Evolutionary conservation across 768 basidiomycete species (phyloP).

Genomic region (Xanthoconium purpureum): DNA sequence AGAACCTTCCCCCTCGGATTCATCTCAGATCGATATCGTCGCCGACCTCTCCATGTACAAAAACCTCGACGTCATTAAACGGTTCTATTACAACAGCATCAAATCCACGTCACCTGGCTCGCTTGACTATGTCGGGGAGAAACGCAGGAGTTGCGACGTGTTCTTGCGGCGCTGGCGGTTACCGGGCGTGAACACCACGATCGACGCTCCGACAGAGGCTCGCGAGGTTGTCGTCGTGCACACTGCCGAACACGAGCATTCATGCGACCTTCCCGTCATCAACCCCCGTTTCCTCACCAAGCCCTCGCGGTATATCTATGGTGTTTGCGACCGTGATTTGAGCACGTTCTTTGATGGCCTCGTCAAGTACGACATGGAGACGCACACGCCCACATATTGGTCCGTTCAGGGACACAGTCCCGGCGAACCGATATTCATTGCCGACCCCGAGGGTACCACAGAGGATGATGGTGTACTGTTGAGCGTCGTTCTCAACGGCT

Average conservation of each 20-base stretch:
- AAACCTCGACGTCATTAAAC: constrained; percentile 32
- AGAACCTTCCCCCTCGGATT: constrained; percentile 18
- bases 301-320: constrained; percentile 35
- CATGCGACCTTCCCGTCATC: constrained; percentile 37
- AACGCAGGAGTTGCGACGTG: constrained; percentile 13
- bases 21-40: constrained; percentile 30
- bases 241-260: constrained; percentile 26
- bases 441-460: constrained; percentile 23
- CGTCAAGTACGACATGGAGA: constrained; percentile 35
- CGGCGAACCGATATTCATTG: constrained; percentile 38
- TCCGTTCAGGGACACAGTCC: constrained; percentile 29
- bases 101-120: constrained; percentile 25
- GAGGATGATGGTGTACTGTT: constrained; percentile 40
- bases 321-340: constrained; percentile 23
- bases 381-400: constrained; percentile 27
- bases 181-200: constrained; percentile 20
- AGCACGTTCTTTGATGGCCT: constrained; percentile 35
- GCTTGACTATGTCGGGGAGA: constrained; percentile 26
- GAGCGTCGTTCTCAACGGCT: constrained; percentile 36
- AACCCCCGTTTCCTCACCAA: constrained; percentile 32
- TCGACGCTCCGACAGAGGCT: constrained; percentile 9
- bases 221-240: constrained; percentile 18
- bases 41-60: constrained; percentile 37
- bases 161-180: constrained; percentile 34
- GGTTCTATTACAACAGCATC: constrained; percentile 31